A percentile compares a stretch with the other conserved stretches of the same genome.
These are phyloP conservation scores for Suillus lakei DNA, from an alignment of 768 basidiomycete species.

Conservation along the genomic window DNA sequence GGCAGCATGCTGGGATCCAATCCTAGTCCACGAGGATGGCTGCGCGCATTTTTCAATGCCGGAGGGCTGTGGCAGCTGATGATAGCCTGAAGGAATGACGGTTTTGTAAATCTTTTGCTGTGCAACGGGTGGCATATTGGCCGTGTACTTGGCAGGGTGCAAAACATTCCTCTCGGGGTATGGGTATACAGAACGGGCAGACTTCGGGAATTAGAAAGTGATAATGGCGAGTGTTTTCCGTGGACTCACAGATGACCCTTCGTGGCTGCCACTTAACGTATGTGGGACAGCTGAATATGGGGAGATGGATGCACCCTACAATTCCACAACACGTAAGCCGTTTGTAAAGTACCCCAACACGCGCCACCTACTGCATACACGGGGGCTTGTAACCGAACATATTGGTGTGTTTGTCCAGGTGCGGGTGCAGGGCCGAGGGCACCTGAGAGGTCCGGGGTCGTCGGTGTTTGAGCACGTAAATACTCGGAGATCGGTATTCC, in stretches of 20 bases:
- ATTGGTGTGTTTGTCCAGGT: neutral
- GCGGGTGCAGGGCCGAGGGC: constrained; percentile 6
- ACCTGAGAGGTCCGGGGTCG: neutral
- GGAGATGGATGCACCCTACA: constrained; percentile 11
- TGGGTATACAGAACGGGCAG: constrained; percentile 27
- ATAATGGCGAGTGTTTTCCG: neutral
- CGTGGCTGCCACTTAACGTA: constrained; percentile 19
- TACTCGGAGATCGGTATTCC: constrained; percentile 1
- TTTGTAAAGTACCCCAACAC: neutral
- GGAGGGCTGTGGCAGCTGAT: constrained; percentile 18
- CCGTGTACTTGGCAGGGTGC: constrained; percentile 24
- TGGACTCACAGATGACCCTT: constrained; percentile 16
- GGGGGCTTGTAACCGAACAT: neutral
- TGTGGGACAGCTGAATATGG: constrained; percentile 31
- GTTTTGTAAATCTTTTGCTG: constrained; percentile 14
- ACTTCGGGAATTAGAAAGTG: constrained; percentile 13
- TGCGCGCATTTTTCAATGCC: constrained; percentile 15
- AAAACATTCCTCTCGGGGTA: constrained; percentile 36
- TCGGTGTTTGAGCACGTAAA: constrained; percentile 14
- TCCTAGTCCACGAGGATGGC: neutral
- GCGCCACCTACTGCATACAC: neutral
- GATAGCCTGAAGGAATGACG: constrained; percentile 25
- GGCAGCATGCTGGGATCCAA: constrained; percentile 22
- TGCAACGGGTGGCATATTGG: constrained; percentile 11
- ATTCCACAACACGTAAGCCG: neutral